Evolutionary conservation across 2,329 filamentous ascomycete species (phyloP), one percentile per base, ranked within the genome.

Genomic region (Ophiobolus disseminans): DNA sequence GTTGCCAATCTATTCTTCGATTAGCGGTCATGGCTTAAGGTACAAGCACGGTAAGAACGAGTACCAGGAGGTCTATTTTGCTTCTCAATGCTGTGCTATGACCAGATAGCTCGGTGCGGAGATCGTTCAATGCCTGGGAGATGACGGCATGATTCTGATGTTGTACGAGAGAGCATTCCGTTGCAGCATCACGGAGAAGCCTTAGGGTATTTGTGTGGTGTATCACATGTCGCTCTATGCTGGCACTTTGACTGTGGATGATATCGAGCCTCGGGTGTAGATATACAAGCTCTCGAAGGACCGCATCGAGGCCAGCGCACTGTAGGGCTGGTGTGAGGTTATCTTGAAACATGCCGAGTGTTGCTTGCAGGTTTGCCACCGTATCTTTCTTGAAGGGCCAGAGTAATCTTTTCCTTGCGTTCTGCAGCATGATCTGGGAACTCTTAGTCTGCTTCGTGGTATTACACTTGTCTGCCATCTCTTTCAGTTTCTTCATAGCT

Each of bases 301-400:
- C 9, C 8, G 7, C 19, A 25, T 36, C 40, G 13, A 43, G 7
- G 8, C 40, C 30, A 26, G 46, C 22, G 3, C 20, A 25, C 7
- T 40, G 38, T 4, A 54, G 5, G 3, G 38, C 34, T 2, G 30
- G 40, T 5, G 38, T 11, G 3, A 54, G 32, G 23, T 47, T 50
- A 17, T 21, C 22, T 19, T 46, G 46, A 11, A 50, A 25, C 17
- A 34, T 31, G 17, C 45, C 42, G 32, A 54, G 16, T 3, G 21
- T 40, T 8, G 16, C 34, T n/a, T 30, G 19, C 21, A 50, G n/a
- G 25, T 37, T 42, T 11, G 30, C 38, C 21, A 46, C 25, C 3
- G 39, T 40, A 13, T 28, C 39, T 23, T 44, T 50, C 35, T 21
- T 17, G 32, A 50, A 50, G 1, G 46, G 46, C 28, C 32, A 54